phyloP scores from a whole-genome alignment of 768 basidiomycete species.

The Collybia sordida region DNA sequence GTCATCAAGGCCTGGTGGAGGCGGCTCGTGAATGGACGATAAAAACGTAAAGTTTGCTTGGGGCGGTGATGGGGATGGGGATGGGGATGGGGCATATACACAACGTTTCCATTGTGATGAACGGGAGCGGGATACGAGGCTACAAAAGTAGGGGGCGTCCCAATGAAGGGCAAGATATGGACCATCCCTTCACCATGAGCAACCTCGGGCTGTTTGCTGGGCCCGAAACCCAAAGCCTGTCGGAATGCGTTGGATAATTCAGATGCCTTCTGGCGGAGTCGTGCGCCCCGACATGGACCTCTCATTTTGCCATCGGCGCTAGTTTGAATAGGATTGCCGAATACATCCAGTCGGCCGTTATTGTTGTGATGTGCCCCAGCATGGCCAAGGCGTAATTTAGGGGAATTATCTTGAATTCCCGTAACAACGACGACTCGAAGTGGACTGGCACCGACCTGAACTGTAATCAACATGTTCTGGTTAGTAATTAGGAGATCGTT shows the following conservation, averaged over 20 bases:
- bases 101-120: conserved; percentile 4
- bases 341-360: conserved; percentile 20
- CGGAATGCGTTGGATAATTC: conserved; percentile 55
- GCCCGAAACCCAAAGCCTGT: conserved; percentile 53
- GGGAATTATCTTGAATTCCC: conserved; percentile 7
- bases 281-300: conserved; percentile 26
- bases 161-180: conserved; percentile 34
- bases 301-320: conserved; percentile 7
- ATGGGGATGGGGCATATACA: conserved; percentile 21
- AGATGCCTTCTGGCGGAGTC: conserved; percentile 48
- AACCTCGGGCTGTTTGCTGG: conserved; percentile 18
- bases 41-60: conserved; percentile 25
- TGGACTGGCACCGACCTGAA: conserved; percentile 48
- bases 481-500: neutral
- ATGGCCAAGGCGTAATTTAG: conserved; percentile 37
- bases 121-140: neutral
- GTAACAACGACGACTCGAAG: conserved; percentile 44
- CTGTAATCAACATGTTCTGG: conserved; percentile 9
- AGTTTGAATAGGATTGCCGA: conserved; percentile 5
- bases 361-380: conserved; percentile 29
- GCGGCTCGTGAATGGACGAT: conserved; percentile 52
- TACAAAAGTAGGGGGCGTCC: conserved; percentile 19
- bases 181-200: conserved; percentile 18
- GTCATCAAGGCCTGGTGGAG: conserved; percentile 64
- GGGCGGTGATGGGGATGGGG: conserved; percentile 18